These are phyloP conservation scores for Fraxinus greggii DNA, from an alignment of 305 asterid species.

Conservation along the genomic window DNA sequence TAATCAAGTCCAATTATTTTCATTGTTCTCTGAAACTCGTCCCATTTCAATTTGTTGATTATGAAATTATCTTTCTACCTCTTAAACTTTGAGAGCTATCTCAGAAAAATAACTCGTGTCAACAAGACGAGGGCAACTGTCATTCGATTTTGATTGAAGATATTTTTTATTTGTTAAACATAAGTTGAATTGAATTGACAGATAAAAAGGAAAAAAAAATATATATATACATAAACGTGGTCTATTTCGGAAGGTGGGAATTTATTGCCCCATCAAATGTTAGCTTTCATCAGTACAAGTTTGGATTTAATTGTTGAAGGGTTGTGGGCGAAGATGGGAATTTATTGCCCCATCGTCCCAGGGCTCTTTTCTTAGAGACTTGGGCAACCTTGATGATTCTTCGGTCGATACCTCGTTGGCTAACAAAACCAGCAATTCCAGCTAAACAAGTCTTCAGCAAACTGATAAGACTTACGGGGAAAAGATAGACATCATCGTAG, in stretches of 20 bases:
- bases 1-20: too few relatives aligned
- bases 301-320: too few relatives aligned
- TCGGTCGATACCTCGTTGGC: constrained; percentile 32
- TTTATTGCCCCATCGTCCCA: constrained; percentile 61
- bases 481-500: constrained; percentile 37
- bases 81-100: neutral
- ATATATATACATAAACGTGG: neutral
- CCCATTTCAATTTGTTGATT: neutral
- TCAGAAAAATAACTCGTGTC: neutral
- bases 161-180: neutral
- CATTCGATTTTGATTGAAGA: neutral
- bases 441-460: constrained; percentile 51
- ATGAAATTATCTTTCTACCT: neutral
- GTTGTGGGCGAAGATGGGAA: too few relatives aligned
- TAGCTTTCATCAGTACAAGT: neutral
- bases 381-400: constrained; percentile 49
- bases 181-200: neutral
- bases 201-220: neutral
- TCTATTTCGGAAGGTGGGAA: neutral
- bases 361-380: constrained; percentile 55
- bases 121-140: neutral
- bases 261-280: neutral
- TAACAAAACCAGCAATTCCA: constrained; percentile 30
- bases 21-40: too few relatives aligned
- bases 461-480: constrained; percentile 54